Base-by-base conservation (phyloP, 306 rosid species). In the Prunus fruticosa region DNA sequence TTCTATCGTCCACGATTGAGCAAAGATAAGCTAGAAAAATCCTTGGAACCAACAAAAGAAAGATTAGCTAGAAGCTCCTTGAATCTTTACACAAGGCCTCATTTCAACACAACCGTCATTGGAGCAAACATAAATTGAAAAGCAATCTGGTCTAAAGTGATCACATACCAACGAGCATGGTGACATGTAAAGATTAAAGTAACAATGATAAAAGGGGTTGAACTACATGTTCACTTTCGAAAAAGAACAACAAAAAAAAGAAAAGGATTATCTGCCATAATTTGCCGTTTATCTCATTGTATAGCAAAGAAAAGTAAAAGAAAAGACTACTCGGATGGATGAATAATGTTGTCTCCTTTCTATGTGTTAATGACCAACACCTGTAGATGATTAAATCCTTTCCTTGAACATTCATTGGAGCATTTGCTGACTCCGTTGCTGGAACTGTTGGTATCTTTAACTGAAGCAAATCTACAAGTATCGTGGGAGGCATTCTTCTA, bases 401-500 rank as follows among this genome's bases (percentile, higher is more conserved):
- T 23, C 38, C 64, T 30, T 23, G 25, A 45, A 69, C 32, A 58
- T 14, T 16, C 6, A 52, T 50, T 38, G 63, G 50, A 16, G 46
- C 32, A 61, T 45, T 52, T 64, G 58, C 19, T 28, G 49, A 51
- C 79, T 74, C 15, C 57, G 63, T 30, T 67, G 72, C 77, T 22
- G 75, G 73, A 71, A 72, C 53, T 63, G 58, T 18, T 38, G 83
- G 63, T 65, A 73, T 75, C 71, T 54, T 60, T 19, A 53, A 76
- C 75, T 19, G 57, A 67, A 27, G 79, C 62, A 71, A 75, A 71
- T 65, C 38, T 70, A 47, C 64, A n/a, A 28, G 73, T 69, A 66
- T 27, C 53, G 20, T 0, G 46, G 47, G 14, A 73, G 25, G 38
- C 43, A 71, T 68, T 71, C 70, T 69, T 49, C 82, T 87, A 95